Base-by-base conservation (phyloP, 2,329 filamentous ascomycete genomes). In the Clonostachys rosea region DNA sequence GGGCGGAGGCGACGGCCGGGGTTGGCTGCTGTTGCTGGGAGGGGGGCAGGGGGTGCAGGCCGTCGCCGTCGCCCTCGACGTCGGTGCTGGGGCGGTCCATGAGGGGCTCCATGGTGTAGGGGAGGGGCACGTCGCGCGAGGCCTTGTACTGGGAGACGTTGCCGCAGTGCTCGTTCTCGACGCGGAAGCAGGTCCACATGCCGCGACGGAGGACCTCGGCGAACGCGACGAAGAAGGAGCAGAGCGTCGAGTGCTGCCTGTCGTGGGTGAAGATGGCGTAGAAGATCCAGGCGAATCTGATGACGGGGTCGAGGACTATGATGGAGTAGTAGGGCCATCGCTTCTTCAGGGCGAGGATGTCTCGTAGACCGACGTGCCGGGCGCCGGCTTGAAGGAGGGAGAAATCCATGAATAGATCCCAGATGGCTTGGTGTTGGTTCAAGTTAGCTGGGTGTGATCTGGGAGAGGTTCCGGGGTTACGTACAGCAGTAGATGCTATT, bases 361-460 rank as follows among this genome's bases (percentile, higher is more conserved):
- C 82, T 7, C 94, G 86, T 11, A 96, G 78, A 43, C 84, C 75
- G 2, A 71, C 78, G 54, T 87, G 74, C 11, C 80, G 78, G 1
- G 88, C 81, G 47, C 85, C 81, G 0, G 86, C 77, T 56, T 96
- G 91, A 4, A 92, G 78, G n/a, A 96, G 75, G 49, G 87, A 94
- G 78, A 94, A 97, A 65, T 99, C 94, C 88, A 97, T 96, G 53
- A 90, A 83, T 2, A 99, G 70, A 62, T 99, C 94, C 94, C 94
- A 99, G 40, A 96, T 78, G 10, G 85, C 82, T 84, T 37, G 5
- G 17, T 7, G 17, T 13, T 45, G n/a, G 42, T 37, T 42, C 16
- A 36, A 14, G 40, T n/a, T 5, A 5, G 47, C 52, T 16, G 16
- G 34, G 2, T 13, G 6, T 10, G 4, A 34, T 33, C 4, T 41